Evolutionary conservation across 345 rosid genomes (phyloP).

Genomic region (Corchorus olitorius): DNA sequence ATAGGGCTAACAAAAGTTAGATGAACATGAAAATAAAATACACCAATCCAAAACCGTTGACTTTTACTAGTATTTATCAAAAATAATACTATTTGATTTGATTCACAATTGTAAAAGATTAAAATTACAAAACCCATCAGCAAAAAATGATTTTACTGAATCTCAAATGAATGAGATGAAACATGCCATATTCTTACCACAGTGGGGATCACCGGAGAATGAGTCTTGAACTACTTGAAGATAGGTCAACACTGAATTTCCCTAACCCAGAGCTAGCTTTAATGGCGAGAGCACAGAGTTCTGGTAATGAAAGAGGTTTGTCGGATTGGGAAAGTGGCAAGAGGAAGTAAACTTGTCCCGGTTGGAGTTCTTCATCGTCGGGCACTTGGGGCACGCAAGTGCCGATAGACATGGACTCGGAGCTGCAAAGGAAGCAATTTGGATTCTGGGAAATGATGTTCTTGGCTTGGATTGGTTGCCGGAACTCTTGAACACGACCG

Average conservation of each 20-base stretch:
- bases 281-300: slow-evolving; percentile 39
- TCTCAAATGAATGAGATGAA: neutral
- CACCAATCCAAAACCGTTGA: slow-evolving; percentile 14
- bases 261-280: slow-evolving; percentile 33
- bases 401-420: slow-evolving; percentile 36
- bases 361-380: slow-evolving; percentile 39
- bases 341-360: slow-evolving; percentile 41
- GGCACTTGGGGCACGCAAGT: slow-evolving; percentile 27
- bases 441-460: slow-evolving; percentile 31
- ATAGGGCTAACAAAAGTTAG: neutral
- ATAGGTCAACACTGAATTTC: slow-evolving; percentile 8
- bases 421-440: slow-evolving; percentile 37
- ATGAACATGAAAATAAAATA: neutral
- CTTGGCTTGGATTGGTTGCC: slow-evolving; percentile 24
- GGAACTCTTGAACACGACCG: slow-evolving; percentile 33
- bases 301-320: slow-evolving; percentile 30
- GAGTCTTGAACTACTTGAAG: slow-evolving; percentile 10
- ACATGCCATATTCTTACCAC: neutral
- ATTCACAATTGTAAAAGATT: neutral
- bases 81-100: neutral
- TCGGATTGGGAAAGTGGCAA: slow-evolving; percentile 31
- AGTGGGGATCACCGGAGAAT: slow-evolving; percentile 14
- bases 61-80: slow-evolving; percentile 4
- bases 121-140: neutral
- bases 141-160: neutral